phyloP scores from a whole-genome alignment of 2,329 filamentous ascomycete species.

The Penicillium sp. region DNA sequence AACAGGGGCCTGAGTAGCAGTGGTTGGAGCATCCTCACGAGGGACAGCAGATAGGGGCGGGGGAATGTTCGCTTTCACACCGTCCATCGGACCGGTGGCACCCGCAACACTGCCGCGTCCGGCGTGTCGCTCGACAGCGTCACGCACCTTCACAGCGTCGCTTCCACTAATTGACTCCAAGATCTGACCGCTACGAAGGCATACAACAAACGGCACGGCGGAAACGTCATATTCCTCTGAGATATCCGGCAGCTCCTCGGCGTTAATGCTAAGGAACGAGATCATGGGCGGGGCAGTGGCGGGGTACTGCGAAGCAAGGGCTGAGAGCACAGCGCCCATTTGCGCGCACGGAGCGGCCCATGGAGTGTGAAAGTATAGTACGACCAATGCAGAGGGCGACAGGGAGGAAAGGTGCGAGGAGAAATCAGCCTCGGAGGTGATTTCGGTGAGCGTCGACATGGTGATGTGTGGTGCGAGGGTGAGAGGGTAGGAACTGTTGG shows the following conservation, averaged over 20 bases:
- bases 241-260: slow-evolving; percentile 88
- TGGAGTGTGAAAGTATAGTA: slow-evolving; percentile 92
- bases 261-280: slow-evolving; percentile 86
- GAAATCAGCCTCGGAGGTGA: slow-evolving; percentile 73
- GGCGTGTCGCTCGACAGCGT: slow-evolving; percentile 80
- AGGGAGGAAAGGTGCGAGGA: slow-evolving; percentile 64
- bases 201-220: slow-evolving; percentile 86
- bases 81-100: slow-evolving; percentile 25
- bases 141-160: slow-evolving; percentile 80
- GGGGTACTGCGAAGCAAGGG: slow-evolving; percentile 83
- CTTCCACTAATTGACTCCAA: slow-evolving; percentile 86
- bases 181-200: slow-evolving; percentile 71
- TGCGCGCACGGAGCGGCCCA: slow-evolving; percentile 96
- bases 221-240: slow-evolving; percentile 92
- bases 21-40: slow-evolving; percentile 33
- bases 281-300: slow-evolving; percentile 64
- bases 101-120: slow-evolving; percentile 40
- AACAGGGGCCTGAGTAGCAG: slow-evolving; percentile 33
- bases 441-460: slow-evolving; percentile 77
- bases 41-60: slow-evolving; percentile 43
- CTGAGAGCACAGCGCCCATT: slow-evolving; percentile 82
- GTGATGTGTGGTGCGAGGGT: slow-evolving; percentile 22
- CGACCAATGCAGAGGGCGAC: slow-evolving; percentile 67
- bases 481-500: neutral
- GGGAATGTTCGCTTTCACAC: slow-evolving; percentile 38